Conservation (phyloP, 352 stramenopile species). For the Pythium biforme region DNA sequence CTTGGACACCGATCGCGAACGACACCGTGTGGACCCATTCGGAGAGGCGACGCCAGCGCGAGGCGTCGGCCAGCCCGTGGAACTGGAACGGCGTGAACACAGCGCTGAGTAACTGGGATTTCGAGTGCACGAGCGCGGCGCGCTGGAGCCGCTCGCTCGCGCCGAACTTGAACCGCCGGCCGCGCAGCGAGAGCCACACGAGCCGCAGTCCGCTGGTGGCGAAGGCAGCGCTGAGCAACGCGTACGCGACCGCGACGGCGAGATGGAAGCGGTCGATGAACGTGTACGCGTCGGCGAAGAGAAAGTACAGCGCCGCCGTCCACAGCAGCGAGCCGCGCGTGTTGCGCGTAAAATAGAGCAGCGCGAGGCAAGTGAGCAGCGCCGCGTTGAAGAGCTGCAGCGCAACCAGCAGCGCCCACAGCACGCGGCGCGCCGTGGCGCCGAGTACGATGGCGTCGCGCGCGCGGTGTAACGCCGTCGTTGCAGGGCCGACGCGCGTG, state of each 20-base stretch:
- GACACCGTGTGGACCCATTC: background rate
- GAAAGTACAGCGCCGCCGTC: slow-evolving; percentile 19
- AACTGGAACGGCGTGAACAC: background rate
- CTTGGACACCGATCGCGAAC: slow-evolving; percentile 11
- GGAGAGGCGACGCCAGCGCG: background rate
- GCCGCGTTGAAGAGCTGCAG: slow-evolving; percentile 5
- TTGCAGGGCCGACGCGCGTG: background rate
- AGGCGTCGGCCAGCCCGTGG: too few relatives aligned
- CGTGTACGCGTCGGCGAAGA: slow-evolving; percentile 20
- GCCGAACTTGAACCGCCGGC: slow-evolving; percentile 9
- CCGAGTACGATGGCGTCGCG: background rate
- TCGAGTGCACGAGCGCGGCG: background rate
- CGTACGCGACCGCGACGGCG: slow-evolving; percentile 3
- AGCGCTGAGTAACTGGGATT: background rate
- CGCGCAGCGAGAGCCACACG: slow-evolving; percentile 12
- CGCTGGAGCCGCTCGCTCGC: background rate
- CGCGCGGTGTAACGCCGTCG: background rate
- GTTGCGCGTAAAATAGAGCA: slow-evolving; percentile 3
- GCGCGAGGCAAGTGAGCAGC: slow-evolving; percentile 2
- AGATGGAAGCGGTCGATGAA: slow-evolving; percentile 11
- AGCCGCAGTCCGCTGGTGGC: slow-evolving; percentile 4
- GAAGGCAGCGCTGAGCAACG: slow-evolving; percentile 4
- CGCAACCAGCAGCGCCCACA: slow-evolving; percentile 10
- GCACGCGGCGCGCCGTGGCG: background rate
- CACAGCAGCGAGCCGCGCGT: slow-evolving; percentile 18